Evolutionary conservation across 306 rosid genomes (phyloP).

Genomic region (Morella rubra): DNA sequence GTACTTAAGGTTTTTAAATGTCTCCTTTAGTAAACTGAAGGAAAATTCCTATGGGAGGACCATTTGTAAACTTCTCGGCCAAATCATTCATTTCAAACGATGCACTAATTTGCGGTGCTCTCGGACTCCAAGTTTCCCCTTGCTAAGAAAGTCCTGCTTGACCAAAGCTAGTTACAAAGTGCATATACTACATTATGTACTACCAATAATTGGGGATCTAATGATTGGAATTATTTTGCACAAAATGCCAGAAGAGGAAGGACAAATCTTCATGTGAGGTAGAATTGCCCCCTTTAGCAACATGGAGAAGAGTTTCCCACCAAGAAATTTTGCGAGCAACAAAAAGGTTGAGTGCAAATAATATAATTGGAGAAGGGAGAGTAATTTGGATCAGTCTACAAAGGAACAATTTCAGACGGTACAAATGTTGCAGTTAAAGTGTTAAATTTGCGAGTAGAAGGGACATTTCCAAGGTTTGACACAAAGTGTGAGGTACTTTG

Average conservation of each 20-base stretch:
- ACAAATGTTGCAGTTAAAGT: slow-evolving; percentile 27
- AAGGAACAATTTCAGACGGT: slow-evolving; percentile 27
- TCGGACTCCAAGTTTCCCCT: slow-evolving; percentile 17
- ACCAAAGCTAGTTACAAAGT: no score
- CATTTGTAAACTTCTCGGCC: slow-evolving; percentile 25
- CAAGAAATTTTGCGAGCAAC: slow-evolving; percentile 29
- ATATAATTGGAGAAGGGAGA: slow-evolving; percentile 24
- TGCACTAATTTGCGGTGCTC: slow-evolving; percentile 33
- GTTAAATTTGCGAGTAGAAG: slow-evolving; percentile 10
- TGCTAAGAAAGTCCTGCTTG: slow-evolving; percentile 10
- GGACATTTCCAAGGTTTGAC: not conserved
- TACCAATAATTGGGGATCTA: slow-evolving; percentile 8
- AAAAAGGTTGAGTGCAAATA: slow-evolving; percentile 11
- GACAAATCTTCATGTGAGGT: not conserved
- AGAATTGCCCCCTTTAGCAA: not conserved
- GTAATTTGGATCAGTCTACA: slow-evolving; percentile 28
- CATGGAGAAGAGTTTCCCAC: slow-evolving; percentile 23
- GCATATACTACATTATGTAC: slow-evolving; percentile 6
- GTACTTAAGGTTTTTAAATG: not conserved
- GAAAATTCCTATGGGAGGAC: slow-evolving; percentile 36
- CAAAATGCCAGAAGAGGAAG: not conserved
- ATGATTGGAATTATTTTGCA: not conserved
- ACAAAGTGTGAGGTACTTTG: not conserved
- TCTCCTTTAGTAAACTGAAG: slow-evolving; percentile 10
- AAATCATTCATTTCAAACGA: slow-evolving; percentile 30